Conservation (phyloP, 306 rosid species). For the Morella rubra region DNA sequence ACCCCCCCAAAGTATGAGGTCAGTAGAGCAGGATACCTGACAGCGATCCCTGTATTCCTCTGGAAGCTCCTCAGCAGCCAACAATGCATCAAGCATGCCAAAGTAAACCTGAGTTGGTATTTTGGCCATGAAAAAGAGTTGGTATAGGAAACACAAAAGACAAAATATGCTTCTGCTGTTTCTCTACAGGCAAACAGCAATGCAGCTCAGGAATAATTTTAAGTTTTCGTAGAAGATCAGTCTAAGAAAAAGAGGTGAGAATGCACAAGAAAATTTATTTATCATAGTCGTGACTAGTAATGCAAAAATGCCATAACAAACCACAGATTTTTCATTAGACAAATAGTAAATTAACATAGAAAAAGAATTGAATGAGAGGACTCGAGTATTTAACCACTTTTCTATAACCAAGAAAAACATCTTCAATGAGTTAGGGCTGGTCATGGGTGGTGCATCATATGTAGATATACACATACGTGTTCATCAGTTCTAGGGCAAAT, state of each 20-base stretch:
- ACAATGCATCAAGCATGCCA: conserved; percentile 98
- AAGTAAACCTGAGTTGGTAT: conserved; percentile 72
- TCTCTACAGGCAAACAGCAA: conserved; percentile 26
- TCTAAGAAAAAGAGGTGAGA: neutral
- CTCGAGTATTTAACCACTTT: too few relatives aligned
- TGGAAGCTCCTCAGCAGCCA: conserved; percentile 96
- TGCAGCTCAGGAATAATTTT: neutral
- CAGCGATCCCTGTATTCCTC: conserved; percentile 81
- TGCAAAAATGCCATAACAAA: neutral
- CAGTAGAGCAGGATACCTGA: conserved; percentile 55
- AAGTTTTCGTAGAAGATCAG: neutral
- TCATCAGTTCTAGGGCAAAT: too few relatives aligned
- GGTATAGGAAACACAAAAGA: conserved; percentile 27
- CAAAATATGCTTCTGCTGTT: conserved; percentile 18
- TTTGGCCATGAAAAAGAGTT: neutral
- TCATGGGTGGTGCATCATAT: too few relatives aligned
- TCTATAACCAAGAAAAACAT: too few relatives aligned
- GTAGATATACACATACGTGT: too few relatives aligned
- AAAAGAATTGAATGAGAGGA: neutral
- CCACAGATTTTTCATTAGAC: neutral
- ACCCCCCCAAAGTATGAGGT: neutral
- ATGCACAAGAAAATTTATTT: neutral
- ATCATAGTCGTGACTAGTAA: neutral
- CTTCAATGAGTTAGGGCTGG: too few relatives aligned
- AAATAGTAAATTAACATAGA: neutral